These are phyloP conservation scores for Coccomyxa sp. DNA, from an alignment of 139 green algal genomes.

Conservation along the genomic window DNA sequence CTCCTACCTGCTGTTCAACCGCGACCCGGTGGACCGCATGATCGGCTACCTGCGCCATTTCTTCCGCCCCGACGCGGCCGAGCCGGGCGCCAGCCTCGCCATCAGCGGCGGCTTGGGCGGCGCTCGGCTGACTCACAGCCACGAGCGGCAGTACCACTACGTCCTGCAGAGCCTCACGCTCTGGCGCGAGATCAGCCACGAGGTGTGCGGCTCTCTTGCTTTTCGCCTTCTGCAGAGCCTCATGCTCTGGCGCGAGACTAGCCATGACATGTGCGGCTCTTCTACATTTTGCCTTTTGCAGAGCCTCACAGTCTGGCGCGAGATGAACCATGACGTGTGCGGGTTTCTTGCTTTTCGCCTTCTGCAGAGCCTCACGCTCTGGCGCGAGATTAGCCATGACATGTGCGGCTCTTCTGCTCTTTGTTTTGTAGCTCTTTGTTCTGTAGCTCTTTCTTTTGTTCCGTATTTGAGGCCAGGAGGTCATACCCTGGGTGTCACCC, in stretches of 20 bases:
- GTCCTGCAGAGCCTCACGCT: conserved; percentile 87
- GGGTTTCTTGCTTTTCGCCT: not conserved
- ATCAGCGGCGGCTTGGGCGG: conserved; percentile 54
- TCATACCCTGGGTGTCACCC: no score
- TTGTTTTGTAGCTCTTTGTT: no score
- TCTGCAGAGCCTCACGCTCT: conserved; percentile 45
- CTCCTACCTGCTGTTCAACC: conserved; percentile 87
- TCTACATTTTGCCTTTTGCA: not conserved
- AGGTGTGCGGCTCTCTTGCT: not conserved
- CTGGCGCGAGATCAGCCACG: conserved; percentile 77
- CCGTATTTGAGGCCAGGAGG: no score
- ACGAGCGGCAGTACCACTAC: conserved; percentile 87
- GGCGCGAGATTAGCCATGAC: conserved; percentile 69
- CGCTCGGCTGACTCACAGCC: conserved; percentile 83
- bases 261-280: not conserved
- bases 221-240: not conserved
- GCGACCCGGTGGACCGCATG: conserved; percentile 77
- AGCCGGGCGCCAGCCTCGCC: conserved; percentile 38
- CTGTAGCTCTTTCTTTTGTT: no score
- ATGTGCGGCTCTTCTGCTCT: not conserved
- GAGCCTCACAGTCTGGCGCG: conserved; percentile 69
- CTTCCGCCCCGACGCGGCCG: conserved; percentile 26
- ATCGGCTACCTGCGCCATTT: conserved; percentile 48
- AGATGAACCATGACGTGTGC: conserved; percentile 47
- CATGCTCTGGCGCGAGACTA: conserved; percentile 84